Evolutionary conservation across 768 basidiomycete species (phyloP).

Genomic region (Rickenella mellea): DNA sequence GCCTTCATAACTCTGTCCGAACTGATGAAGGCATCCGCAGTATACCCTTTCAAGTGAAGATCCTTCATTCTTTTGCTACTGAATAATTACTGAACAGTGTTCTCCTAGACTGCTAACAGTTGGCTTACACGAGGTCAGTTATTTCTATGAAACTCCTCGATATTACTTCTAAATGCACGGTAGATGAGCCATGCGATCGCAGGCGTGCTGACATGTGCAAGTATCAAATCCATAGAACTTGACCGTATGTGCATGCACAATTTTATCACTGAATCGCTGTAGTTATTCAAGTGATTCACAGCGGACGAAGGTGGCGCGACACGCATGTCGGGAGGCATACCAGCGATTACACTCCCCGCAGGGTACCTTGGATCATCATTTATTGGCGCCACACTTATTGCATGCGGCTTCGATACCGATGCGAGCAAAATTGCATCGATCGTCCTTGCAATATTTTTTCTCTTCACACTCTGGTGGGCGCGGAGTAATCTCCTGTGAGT

Average conservation of each 20-base stretch:
- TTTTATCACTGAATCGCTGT: neutral
- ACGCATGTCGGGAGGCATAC: slow-evolving; percentile 77
- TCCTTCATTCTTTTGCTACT: slow-evolving; percentile 4
- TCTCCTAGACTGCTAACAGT: slow-evolving; percentile 63
- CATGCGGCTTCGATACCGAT: slow-evolving; percentile 82
- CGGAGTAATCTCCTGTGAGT: slow-evolving; percentile 62
- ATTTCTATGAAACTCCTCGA: neutral
- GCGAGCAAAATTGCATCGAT: slow-evolving; percentile 81
- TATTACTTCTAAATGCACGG: slow-evolving; percentile 2
- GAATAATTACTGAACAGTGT: slow-evolving; percentile 1
- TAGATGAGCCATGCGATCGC: slow-evolving; percentile 83
- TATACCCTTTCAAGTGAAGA: slow-evolving; percentile 86
- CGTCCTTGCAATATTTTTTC: slow-evolving; percentile 74
- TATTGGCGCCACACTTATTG: slow-evolving; percentile 80
- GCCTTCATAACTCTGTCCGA: neutral
- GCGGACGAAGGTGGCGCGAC: slow-evolving; percentile 87
- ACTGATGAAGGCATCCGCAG: slow-evolving; percentile 24
- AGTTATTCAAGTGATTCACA: slow-evolving; percentile 19
- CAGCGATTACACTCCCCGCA: slow-evolving; percentile 74
- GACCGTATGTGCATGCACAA: slow-evolving; percentile 72
- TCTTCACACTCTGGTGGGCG: slow-evolving; percentile 87
- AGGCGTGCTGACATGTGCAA: slow-evolving; percentile 79
- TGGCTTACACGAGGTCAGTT: slow-evolving; percentile 73
- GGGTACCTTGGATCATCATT: slow-evolving; percentile 81
- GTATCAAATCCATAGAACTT: slow-evolving; percentile 74